A percentile compares a stretch with the other conserved stretches of the same genome.
These are phyloP conservation scores for Chlamydomonas incerta DNA, from an alignment of 139 green algal genomes.

Conservation along the genomic window DNA sequence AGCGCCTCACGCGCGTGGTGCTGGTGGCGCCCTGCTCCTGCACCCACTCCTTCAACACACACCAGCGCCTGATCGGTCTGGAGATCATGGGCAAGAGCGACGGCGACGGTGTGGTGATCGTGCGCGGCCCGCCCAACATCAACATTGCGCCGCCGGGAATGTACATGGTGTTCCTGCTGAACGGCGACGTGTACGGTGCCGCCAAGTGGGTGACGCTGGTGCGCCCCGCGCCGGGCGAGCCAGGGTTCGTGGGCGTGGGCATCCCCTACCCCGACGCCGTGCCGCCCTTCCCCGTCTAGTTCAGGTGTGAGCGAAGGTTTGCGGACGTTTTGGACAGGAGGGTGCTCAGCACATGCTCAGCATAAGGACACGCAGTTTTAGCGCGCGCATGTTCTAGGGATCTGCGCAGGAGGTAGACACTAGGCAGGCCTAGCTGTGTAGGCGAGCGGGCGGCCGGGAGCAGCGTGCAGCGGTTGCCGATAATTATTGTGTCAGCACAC, in stretches of 20 bases:
- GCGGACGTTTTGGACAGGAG: too few relatives aligned
- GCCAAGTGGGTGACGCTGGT: not conserved
- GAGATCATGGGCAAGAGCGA: not conserved
- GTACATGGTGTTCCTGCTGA: constrained; percentile 46
- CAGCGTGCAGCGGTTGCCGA: too few relatives aligned
- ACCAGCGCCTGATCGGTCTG: constrained; percentile 44
- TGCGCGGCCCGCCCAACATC: not conserved
- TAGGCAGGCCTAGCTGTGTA: too few relatives aligned
- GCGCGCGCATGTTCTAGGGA: too few relatives aligned
- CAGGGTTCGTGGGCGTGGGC: not conserved
- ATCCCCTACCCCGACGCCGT: too few relatives aligned
- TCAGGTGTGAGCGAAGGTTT: too few relatives aligned
- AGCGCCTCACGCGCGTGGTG: not conserved
- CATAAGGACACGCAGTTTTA: too few relatives aligned
- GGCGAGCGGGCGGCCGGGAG: too few relatives aligned
- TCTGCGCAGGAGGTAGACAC: too few relatives aligned
- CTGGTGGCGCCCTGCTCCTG: constrained; percentile 39
- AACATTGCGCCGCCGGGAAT: constrained; percentile 23
- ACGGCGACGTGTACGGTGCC: not conserved
- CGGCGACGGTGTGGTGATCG: not conserved
- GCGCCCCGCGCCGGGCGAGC: not conserved
- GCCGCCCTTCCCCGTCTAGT: too few relatives aligned
- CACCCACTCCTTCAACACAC: constrained; percentile 51
- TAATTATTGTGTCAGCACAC: too few relatives aligned
- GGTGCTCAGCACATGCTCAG: too few relatives aligned